Conservation (phyloP, 306 rosid species). For the Arachis stenosperma region DNA sequence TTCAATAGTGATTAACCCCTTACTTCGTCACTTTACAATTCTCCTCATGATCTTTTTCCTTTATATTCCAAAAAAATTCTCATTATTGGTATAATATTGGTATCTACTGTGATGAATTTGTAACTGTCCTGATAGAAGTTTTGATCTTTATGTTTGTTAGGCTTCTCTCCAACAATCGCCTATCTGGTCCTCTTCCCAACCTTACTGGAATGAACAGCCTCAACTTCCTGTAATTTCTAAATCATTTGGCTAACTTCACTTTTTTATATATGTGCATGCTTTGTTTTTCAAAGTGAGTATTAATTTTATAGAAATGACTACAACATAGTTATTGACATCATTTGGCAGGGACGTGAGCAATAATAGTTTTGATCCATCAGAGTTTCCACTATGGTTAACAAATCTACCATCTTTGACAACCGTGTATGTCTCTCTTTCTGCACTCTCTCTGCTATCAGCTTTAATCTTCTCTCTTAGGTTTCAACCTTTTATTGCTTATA, state of each 20-base stretch:
- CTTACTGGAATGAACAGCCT: slow-evolving; percentile 55
- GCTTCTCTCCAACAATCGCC: slow-evolving; percentile 62
- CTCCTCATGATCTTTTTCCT: too few species aligned
- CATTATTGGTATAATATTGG: neutral
- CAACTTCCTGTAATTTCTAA: slow-evolving; percentile 52
- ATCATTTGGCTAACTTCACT: slow-evolving; percentile 19
- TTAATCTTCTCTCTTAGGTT: neutral
- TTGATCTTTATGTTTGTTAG: slow-evolving; percentile 42
- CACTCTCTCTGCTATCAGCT: neutral
- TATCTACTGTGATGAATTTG: slow-evolving; percentile 10
- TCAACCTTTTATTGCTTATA: slow-evolving; percentile 33
- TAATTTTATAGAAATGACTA: slow-evolving; percentile 3
- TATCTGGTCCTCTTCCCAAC: slow-evolving; percentile 58
- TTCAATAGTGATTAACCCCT: too few species aligned
- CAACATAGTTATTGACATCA: slow-evolving; percentile 28
- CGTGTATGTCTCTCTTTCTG: slow-evolving; percentile 53
- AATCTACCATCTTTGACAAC: slow-evolving; percentile 53
- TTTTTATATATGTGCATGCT: neutral
- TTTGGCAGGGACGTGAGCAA: slow-evolving; percentile 61
- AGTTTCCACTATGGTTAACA: slow-evolving; percentile 55
- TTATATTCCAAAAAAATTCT: slow-evolving; percentile 1
- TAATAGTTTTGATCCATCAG: slow-evolving; percentile 50
- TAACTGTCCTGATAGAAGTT: slow-evolving; percentile 11
- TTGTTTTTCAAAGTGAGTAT: slow-evolving; percentile 23
- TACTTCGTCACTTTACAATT: too few species aligned